phyloP scores from a whole-genome alignment of 2,329 filamentous ascomycete genomes.

The Geoglossum cookeanum region DNA sequence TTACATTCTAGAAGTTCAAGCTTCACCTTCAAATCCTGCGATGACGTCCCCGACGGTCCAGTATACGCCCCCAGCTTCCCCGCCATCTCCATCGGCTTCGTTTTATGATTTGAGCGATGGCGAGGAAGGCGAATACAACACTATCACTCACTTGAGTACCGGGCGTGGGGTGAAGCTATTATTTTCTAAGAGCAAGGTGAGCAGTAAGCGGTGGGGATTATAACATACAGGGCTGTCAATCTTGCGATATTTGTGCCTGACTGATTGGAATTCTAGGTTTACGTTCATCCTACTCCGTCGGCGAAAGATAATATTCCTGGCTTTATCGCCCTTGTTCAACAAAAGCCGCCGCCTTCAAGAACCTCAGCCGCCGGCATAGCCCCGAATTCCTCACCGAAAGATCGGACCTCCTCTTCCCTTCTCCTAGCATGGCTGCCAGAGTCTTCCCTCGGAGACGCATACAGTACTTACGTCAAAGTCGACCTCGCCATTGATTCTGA shows the following conservation, averaged over 20 bases:
- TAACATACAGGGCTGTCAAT: not conserved
- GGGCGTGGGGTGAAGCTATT: conserved; percentile 80
- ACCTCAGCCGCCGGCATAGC: conserved; percentile 21
- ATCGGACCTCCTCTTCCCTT: conserved; percentile 41
- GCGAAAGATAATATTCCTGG: conserved; percentile 91
- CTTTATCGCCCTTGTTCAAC: conserved; percentile 82
- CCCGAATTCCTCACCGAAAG: conserved; percentile 24
- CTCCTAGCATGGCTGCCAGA: conserved; percentile 90
- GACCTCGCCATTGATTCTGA: conserved; percentile 60
- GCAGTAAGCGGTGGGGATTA: conserved; percentile 10
- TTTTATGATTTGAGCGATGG: conserved; percentile 96
- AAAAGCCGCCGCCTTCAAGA: conserved; percentile 41
- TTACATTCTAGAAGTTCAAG: not conserved
- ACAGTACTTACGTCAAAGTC: conserved; percentile 85
- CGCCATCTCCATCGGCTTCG: conserved; percentile 61
- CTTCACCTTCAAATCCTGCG: not conserved
- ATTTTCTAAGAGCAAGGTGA: conserved; percentile 88
- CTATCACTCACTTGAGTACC: conserved; percentile 60
- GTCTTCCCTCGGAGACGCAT: conserved; percentile 64
- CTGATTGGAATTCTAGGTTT: conserved; percentile 42
- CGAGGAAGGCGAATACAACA: conserved; percentile 88
- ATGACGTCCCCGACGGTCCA: not conserved
- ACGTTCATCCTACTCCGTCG: conserved; percentile 83
- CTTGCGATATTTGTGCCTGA: not conserved
- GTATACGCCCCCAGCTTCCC: conserved; percentile 10